Evolutionary conservation across 176 grass and related monocot genomes (phyloP).

Genomic region (Bonia amplexicaulis): DNA sequence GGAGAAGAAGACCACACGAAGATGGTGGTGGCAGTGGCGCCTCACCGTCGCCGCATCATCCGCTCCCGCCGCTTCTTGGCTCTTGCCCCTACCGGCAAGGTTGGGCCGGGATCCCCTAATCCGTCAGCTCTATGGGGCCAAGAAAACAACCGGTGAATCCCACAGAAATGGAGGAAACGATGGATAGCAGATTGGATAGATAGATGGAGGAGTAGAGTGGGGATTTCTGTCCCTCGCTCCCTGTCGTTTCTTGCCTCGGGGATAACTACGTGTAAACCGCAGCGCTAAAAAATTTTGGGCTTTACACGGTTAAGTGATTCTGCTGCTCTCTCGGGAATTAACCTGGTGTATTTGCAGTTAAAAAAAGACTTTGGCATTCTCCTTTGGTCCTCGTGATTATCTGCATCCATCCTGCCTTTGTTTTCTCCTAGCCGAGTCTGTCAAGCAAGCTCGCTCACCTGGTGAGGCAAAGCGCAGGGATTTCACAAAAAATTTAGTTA

Average conservation of each 20-base stretch:
- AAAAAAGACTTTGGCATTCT: background rate
- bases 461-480: too few relatives aligned
- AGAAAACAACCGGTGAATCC: background rate
- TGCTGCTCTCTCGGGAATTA: background rate
- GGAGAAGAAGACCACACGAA: too few relatives aligned
- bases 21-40: background rate
- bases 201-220: background rate
- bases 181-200: background rate
- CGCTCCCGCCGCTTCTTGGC: background rate
- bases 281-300: background rate
- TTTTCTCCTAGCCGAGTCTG: too few relatives aligned
- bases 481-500: too few relatives aligned
- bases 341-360: background rate
- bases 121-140: background rate
- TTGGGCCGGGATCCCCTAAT: background rate
- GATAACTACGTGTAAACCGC: background rate
- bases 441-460: too few relatives aligned
- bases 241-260: background rate
- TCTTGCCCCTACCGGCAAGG: background rate
- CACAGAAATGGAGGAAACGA: constrained; percentile 11
- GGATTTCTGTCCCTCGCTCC: background rate
- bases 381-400: background rate
- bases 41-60: background rate
- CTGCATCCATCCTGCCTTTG: background rate
- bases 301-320: background rate